Percentiles rank a stretch among this genome's conserved stretches.
phyloP scores from a whole-genome alignment of 805 yeast species.

The Schwanniomyces polymorphus region DNA sequence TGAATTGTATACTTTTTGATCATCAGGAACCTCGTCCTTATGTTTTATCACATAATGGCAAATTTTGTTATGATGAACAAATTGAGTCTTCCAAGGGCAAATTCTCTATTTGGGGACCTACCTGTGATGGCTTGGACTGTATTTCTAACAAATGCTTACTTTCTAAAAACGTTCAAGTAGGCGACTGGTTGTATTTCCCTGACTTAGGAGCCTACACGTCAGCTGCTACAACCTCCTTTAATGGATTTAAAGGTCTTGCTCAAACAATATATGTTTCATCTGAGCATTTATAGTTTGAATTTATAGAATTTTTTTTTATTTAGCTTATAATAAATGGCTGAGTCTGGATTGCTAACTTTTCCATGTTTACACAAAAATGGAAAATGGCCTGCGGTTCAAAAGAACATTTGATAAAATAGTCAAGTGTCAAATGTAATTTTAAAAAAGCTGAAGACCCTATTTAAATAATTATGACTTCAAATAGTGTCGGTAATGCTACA shows the following conservation, averaged over 20 bases:
- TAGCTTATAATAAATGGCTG: background rate
- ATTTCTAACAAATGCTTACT: slow-evolving; percentile 55
- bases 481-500: slow-evolving; percentile 8
- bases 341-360: background rate
- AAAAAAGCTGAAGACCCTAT: background rate
- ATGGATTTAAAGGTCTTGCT: slow-evolving; percentile 73
- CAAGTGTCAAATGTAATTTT: background rate
- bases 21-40: slow-evolving; percentile 79
- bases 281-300: slow-evolving; percentile 4
- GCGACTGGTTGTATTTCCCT: slow-evolving; percentile 90
- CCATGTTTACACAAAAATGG: background rate
- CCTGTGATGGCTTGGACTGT: slow-evolving; percentile 95
- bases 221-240: slow-evolving; percentile 89
- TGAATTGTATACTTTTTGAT: slow-evolving; percentile 91
- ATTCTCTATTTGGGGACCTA: slow-evolving; percentile 95
- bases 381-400: background rate
- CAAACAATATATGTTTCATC: slow-evolving; percentile 58
- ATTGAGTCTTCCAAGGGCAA: slow-evolving; percentile 23
- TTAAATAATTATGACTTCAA: background rate
- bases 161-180: slow-evolving; percentile 64
- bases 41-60: slow-evolving; percentile 57
- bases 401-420: background rate
- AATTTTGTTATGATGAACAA: slow-evolving; percentile 36
- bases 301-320: background rate
- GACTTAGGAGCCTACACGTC: slow-evolving; percentile 89